Evolutionary conservation across 2,329 filamentous ascomycete genomes (phyloP), one percentile per base, ranked within the genome.

Genomic region (Colletotrichum navitas): DNA sequence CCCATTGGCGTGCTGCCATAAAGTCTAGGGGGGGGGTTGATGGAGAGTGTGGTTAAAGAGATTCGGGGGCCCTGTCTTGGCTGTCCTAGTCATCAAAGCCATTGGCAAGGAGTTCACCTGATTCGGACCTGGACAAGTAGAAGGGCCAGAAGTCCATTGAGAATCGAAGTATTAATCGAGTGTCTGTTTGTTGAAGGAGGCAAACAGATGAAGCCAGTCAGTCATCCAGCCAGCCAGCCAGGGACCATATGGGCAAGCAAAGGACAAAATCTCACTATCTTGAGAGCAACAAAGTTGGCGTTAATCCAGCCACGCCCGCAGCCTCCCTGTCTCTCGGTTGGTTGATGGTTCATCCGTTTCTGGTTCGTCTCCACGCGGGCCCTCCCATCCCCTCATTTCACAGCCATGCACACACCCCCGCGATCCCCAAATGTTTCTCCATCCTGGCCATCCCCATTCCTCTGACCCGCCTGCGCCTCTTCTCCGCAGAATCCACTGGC

Each of bases 361-460:
- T 6, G 11, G 61, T 59, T 47, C 47, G 47, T 63, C 56, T 39
- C 64, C 49, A 41, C 54, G 63, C 39, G 18, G 41, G 26, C 41
- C 41, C 41, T 10, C 10, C 43, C 43, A 47, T 47, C 45, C 45
- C 59, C 58, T 71, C 64, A 58, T 63, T 55, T 61, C 14, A 45
- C 36, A 36, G 7, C 45, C 45, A 63, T 39, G 34, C 54, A 54
- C 56, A 61, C 56, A 56, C 41, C 68, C 64, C 64, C 65, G 65
- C 64, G 68, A 68, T 71, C 68, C 61, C 64, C 59, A 68, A 68
- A 68, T 39, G 24, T 51, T 52, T 71, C 68, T 59, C 68, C 58
- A 71, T 69, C 43, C 65, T 24, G 21, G n/a, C 34, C 66, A 39
- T 49, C 4, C 32, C 36, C 24, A 14, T 66, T 29, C 32, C 18